Evolutionary conservation across 1,139 yeast species (phyloP), one percentile per base, ranked within the genome.

Genomic region (Nakaseomyces sp.): DNA sequence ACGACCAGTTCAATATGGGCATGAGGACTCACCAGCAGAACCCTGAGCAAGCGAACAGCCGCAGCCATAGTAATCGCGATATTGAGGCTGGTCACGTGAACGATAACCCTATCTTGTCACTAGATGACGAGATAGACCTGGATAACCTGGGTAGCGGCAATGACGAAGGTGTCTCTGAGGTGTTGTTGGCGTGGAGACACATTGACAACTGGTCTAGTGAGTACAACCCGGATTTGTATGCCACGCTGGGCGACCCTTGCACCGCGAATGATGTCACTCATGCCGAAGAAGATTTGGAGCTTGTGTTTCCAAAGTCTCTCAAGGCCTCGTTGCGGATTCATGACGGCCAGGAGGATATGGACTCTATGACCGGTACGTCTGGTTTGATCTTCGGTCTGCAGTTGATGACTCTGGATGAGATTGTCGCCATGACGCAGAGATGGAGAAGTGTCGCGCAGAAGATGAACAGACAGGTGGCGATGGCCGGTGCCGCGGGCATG

Each of bases 111-210:
- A 37, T 25, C n/a, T 17, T 37, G 20, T 26, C 26, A 12, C 13
- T 29, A 19, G 41, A 30, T 17, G 40, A 29, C 39, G 41, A 43
- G 40, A 41, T 45, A 33, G 45, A 46, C 49, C 42, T 47, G 44
- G 46, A 48, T 32, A 45, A 41, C 37, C 40, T 17, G 53, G 50
- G 47, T 12, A 41, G 44, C 35, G 5, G 12, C 62, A 49, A 66
- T n/a, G n/a, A 66, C 9, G 77, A 72, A 37, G 87, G 87, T 7
- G 79, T 79, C 9, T 77, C 79, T 50, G 86, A 80, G 54, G 72
- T 73, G 1, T 66, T 75, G 31, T 66, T 79, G 35, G 85, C 86
- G 0, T 81, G 88, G 88, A 70, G 82, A 54, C 83, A 78, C 53
- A 77, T 81, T 42, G 79, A 77, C 50, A 67, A 72, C 30, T 80